phyloP scores from a whole-genome alignment of 371 early-diverging fungal species.

The Nematocida major region DNA sequence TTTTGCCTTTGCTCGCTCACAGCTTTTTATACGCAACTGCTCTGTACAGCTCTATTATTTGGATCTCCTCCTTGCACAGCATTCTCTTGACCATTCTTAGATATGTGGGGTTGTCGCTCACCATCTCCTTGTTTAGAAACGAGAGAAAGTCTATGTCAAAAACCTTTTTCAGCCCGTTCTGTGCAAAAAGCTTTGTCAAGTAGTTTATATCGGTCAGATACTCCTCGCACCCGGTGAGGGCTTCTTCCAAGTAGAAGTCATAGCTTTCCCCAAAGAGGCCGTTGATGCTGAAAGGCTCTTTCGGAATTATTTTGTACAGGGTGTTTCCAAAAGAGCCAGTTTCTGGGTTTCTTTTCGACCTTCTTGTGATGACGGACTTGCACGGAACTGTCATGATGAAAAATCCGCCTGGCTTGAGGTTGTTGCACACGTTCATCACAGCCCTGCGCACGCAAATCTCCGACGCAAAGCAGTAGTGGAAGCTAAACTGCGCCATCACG shows the following conservation, averaged over 20 bases:
- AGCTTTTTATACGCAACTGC: constrained; percentile 57
- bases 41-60: constrained; percentile 61
- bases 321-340: constrained; percentile 27
- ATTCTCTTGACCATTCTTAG: constrained; percentile 36
- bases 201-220: constrained; percentile 68
- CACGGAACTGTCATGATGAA: constrained; percentile 89
- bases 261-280: constrained; percentile 76
- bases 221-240: constrained; percentile 90
- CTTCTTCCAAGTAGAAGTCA: constrained; percentile 83
- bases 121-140: constrained; percentile 47
- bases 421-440: constrained; percentile 73
- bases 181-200: constrained; percentile 31
- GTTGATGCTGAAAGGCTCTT: not conserved
- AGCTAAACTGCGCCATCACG: constrained; percentile 84
- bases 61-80: constrained; percentile 52
- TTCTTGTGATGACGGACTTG: constrained; percentile 74
- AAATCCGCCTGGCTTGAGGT: constrained; percentile 73
- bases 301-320: constrained; percentile 9
- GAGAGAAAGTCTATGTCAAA: constrained; percentile 52
- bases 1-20: not conserved
- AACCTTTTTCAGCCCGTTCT: constrained; percentile 41
- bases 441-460: constrained; percentile 73
- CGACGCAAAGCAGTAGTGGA: constrained; percentile 88
- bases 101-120: constrained; percentile 36
- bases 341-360: constrained; percentile 57